Evolutionary conservation across 768 basidiomycete species (phyloP).

Genomic region (Amanita brunnescens): DNA sequence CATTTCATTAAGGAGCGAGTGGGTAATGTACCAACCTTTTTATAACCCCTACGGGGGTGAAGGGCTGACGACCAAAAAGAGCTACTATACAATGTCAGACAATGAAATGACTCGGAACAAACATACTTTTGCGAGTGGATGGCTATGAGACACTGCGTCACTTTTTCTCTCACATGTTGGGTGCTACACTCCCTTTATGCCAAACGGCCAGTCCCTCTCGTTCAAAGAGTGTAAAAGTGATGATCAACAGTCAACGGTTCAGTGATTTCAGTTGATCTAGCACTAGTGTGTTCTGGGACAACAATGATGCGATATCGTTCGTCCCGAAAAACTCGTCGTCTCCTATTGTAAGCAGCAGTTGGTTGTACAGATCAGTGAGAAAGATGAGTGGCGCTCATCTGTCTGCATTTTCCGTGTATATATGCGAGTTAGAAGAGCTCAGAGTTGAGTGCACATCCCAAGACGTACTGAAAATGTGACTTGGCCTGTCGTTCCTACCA

Average conservation of each 20-base stretch:
- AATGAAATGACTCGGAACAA: neutral
- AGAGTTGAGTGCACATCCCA: neutral
- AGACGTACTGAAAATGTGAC: conserved; percentile 17
- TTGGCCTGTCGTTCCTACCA: conserved; percentile 42
- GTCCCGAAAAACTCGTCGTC: conserved; percentile 93
- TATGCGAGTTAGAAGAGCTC: neutral
- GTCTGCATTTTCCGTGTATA: conserved; percentile 35
- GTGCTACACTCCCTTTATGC: conserved; percentile 15
- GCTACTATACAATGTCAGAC: conserved; percentile 31
- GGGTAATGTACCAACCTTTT: too few relatives aligned
- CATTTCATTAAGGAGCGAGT: too few relatives aligned
- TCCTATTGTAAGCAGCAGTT: conserved; percentile 82
- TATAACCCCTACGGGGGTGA: too few relatives aligned
- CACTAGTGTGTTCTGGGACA: conserved; percentile 62
- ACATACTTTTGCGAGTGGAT: conserved; percentile 87
- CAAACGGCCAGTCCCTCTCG: conserved; percentile 29
- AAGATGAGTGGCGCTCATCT: conserved; percentile 70
- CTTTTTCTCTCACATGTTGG: conserved; percentile 47
- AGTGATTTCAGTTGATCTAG: conserved; percentile 76
- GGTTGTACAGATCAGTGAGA: conserved; percentile 73
- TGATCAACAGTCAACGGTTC: conserved; percentile 71
- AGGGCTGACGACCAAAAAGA: conserved; percentile 77
- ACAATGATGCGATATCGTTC: conserved; percentile 16
- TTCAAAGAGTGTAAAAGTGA: conserved; percentile 68
- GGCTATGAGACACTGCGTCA: conserved; percentile 70